phyloP scores from a whole-genome alignment of 805 yeast species.

The Candida anglica region DNA sequence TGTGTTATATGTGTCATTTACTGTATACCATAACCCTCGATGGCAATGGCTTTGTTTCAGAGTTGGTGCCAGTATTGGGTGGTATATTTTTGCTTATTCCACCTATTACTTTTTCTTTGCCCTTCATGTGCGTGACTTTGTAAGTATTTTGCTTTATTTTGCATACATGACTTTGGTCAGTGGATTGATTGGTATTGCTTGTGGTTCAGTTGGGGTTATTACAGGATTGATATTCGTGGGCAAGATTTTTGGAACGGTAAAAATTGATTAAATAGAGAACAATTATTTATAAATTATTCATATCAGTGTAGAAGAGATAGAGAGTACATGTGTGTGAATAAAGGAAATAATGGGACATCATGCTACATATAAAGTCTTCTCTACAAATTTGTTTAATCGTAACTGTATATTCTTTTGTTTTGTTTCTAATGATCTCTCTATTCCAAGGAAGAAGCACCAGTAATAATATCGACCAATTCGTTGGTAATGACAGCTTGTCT shows the following conservation, averaged over 20 bases:
- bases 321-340: too few relatives aligned
- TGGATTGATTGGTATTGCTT: slow-evolving; percentile 58
- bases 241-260: slow-evolving; percentile 55
- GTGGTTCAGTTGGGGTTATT: slow-evolving; percentile 72
- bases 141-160: slow-evolving; percentile 64
- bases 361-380: too few relatives aligned
- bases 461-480: slow-evolving; percentile 98
- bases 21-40: slow-evolving; percentile 47
- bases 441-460: slow-evolving; percentile 99
- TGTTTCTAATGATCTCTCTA: too few relatives aligned
- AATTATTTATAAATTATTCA: too few relatives aligned
- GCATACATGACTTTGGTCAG: slow-evolving; percentile 68
- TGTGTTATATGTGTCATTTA: slow-evolving; percentile 59
- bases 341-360: too few relatives aligned
- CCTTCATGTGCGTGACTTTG: slow-evolving; percentile 61
- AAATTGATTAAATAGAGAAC: slow-evolving; percentile 42
- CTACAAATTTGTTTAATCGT: too few relatives aligned
- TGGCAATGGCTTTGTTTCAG: slow-evolving; percentile 87
- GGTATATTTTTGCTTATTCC: slow-evolving; percentile 66
- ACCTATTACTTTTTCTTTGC: slow-evolving; percentile 58
- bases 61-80: slow-evolving; percentile 65
- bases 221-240: slow-evolving; percentile 65
- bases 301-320: too few relatives aligned
- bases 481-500: slow-evolving; percentile 99
- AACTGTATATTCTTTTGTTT: too few relatives aligned